Conservation (phyloP, 2,329 filamentous ascomycete genomes). For the Fusarium solani-melongenae region DNA sequence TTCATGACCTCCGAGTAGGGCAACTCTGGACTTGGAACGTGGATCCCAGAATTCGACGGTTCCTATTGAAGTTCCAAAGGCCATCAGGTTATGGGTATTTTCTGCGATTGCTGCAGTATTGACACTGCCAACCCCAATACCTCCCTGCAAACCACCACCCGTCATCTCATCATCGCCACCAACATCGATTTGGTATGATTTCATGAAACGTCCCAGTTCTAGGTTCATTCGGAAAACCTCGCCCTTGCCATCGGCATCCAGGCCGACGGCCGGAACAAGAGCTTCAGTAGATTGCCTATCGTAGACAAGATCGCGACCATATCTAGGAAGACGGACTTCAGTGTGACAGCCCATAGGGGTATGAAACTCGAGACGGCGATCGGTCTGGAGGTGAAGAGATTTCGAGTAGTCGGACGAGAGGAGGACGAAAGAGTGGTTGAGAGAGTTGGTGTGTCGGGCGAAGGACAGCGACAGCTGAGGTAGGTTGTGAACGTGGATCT, state of each 20-base stretch:
- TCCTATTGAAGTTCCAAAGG: conserved; percentile 94
- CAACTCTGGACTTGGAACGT: conserved; percentile 82
- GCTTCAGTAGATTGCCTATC: conserved; percentile 86
- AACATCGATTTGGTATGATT: conserved; percentile 90
- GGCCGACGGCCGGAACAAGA: conserved; percentile 86
- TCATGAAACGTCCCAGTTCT: conserved; percentile 93
- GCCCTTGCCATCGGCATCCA: conserved; percentile 85
- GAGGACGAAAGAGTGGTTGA: conserved; percentile 92
- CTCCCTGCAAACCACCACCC: conserved; percentile 84
- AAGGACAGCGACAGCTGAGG: conserved; percentile 94
- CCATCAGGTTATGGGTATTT: conserved; percentile 86
- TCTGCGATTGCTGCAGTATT: conserved; percentile 91
- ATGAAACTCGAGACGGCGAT: conserved; percentile 93
- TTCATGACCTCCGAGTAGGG: conserved; percentile 75
- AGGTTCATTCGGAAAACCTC: conserved; percentile 95
- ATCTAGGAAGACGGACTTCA: conserved; percentile 87
- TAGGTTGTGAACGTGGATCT: conserved; percentile 93
- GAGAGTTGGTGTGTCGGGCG: conserved; percentile 87
- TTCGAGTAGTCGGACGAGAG: conserved; percentile 94
- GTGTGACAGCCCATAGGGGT: conserved; percentile 90
- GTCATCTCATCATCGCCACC: conserved; percentile 82
- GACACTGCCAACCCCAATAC: conserved; percentile 85
- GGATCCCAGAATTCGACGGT: conserved; percentile 98
- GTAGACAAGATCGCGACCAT: conserved; percentile 90
- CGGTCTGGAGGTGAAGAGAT: conserved; percentile 90